A percentile compares a stretch with the other conserved stretches of the same genome.
Conservation (phyloP, 208 protist species). For the Trypanosoma rangeli region DNA sequence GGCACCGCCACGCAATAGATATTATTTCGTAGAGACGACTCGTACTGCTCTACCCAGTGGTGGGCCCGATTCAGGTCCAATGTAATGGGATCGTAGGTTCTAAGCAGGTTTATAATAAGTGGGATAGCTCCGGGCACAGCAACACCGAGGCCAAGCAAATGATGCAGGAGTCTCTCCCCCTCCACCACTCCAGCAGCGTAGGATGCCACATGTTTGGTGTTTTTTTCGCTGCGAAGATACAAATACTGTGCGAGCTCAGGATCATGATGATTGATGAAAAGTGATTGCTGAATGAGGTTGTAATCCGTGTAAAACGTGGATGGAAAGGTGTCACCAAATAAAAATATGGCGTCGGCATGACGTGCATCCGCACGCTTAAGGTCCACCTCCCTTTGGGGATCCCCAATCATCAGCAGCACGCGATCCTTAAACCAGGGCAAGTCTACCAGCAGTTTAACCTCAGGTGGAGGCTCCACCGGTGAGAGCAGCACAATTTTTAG, state of each 20-base stretch:
- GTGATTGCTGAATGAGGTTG: slow-evolving; percentile 63
- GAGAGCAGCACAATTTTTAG: slow-evolving; percentile 68
- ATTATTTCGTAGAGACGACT: slow-evolving; percentile 81
- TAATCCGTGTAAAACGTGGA: slow-evolving; percentile 82
- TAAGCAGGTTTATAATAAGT: slow-evolving; percentile 76
- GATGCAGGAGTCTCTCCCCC: slow-evolving; percentile 64
- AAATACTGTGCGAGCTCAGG: slow-evolving; percentile 70
- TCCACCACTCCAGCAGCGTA: slow-evolving; percentile 75
- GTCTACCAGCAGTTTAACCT: slow-evolving; percentile 61
- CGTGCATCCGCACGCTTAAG: slow-evolving; percentile 56
- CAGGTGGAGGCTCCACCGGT: slow-evolving; percentile 50
- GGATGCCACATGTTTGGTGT: slow-evolving; percentile 53
- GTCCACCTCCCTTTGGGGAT: slow-evolving; percentile 51
- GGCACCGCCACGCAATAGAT: slow-evolving; percentile 61
- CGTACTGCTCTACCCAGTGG: slow-evolving; percentile 81
- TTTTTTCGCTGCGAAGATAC: slow-evolving; percentile 61
- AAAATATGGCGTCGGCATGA: slow-evolving; percentile 79
- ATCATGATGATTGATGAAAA: slow-evolving; percentile 68
- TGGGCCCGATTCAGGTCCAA: slow-evolving; percentile 45
- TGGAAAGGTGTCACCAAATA: slow-evolving; percentile 70
- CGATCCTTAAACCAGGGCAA: slow-evolving; percentile 74
- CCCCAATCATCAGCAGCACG: slow-evolving; percentile 69
- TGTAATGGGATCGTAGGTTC: slow-evolving; percentile 73
- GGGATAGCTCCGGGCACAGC: slow-evolving; percentile 71
- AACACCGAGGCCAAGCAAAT: slow-evolving; percentile 73